Evolutionary conservation across 345 rosid genomes (phyloP).

Genomic region (Raphanus sativus): DNA sequence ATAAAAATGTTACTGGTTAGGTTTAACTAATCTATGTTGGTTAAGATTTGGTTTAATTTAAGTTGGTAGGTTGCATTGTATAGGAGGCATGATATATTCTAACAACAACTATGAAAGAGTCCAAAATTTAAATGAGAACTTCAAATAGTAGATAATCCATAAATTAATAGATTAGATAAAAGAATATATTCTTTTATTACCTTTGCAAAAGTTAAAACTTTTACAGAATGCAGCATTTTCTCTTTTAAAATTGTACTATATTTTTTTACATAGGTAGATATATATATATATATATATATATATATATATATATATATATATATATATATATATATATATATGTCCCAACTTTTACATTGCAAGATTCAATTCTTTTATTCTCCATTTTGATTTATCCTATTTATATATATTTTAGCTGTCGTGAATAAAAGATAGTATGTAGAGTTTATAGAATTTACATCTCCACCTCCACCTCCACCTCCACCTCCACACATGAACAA

Average conservation of each 20-base stretch:
- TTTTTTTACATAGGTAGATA: not conserved
- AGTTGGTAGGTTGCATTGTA: too few relatives aligned
- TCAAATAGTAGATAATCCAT: too few relatives aligned
- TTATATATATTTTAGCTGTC: not conserved
- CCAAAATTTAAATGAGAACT: too few relatives aligned
- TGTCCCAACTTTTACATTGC: constrained; percentile 1
- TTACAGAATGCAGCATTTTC: not conserved
- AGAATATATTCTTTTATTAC: not conserved
- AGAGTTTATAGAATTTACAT: constrained; percentile 5
- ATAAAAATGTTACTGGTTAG: too few relatives aligned
- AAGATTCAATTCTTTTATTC: not conserved
- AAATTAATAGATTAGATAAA: too few relatives aligned
- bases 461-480: not conserved
- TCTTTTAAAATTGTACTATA: not conserved
- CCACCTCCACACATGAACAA: constrained; percentile 10
- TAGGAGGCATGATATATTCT: too few relatives aligned
- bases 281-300: too few relatives aligned
- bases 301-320: too few relatives aligned
- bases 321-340: too few relatives aligned
- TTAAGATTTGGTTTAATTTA: too few relatives aligned
- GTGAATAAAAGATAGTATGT: not conserved
- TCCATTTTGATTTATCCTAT: not conserved
- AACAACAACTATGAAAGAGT: too few relatives aligned
- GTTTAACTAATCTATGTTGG: too few relatives aligned
- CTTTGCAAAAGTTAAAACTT: constrained; percentile 21